Evolutionary conservation across 352 stramenopile genomes (phyloP), one percentile per base, ranked within the genome.

Genomic region (Pythium aquatile): DNA sequence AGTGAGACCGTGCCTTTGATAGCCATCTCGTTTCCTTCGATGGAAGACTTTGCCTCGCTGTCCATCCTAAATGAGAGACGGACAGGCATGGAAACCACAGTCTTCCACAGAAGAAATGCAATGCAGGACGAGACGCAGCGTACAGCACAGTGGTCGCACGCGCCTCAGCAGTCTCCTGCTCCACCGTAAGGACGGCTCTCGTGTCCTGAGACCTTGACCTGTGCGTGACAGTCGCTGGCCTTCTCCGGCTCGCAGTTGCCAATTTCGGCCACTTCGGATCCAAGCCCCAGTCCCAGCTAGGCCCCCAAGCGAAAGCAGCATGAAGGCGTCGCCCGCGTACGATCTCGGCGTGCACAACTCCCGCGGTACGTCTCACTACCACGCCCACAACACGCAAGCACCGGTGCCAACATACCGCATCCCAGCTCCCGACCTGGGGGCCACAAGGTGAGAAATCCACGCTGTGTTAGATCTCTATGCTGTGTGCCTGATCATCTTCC

Each of bases 331-430:
- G 44, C 44, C 44, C n/a, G 14, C 44, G n/a, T 52, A 52, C 44
- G 44, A 52, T 5, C 44, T 32, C 5, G 44, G n/a, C 24, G 44
- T 52, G 5, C n/a, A 10, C 13, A 52, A 9, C 20, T 30, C 44
- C 20, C 44, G 44, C n/a, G n/a, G n/a, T 20, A 52, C 44, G 44
- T 16, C n/a, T 5, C 44, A 52, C 44, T 52, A 52, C 44, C 44
- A 52, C 44, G 44, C 44, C 20, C 44, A 52, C 37, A 32, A 63
- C 20, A 2, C 26, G 9, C n/a, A 47, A 7, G 59, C 20, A 24
- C 20, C 20, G 20, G 20, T 66, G 37, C 59, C 59, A 1, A 66
- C 51, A 8, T 58, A 66, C 59, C 58, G 48, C 47, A 64, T 64
- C 48, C 26, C 33, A 33, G 42, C 33, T 5, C 57, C 57, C n/a